These are phyloP conservation scores for Malus fusca DNA, from an alignment of 306 rosid genomes.

Conservation along the genomic window DNA sequence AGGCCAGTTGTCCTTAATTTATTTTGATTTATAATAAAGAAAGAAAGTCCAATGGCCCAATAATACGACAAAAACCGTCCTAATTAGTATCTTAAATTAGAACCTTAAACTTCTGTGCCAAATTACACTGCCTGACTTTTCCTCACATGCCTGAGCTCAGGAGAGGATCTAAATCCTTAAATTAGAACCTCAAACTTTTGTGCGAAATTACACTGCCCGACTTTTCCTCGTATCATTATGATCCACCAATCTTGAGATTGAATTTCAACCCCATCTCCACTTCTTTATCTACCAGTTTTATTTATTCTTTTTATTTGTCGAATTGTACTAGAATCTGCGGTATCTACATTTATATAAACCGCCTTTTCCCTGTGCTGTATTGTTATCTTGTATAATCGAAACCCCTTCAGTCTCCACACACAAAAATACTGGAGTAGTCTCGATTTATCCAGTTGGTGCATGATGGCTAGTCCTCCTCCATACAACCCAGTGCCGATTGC, in stretches of 20 bases:
- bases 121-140: background rate
- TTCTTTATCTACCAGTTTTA: background rate
- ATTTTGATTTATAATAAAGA: no score
- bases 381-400: no score
- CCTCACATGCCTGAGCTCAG: no score
- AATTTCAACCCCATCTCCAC: background rate
- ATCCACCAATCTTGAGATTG: background rate
- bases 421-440: no score
- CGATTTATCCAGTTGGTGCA: no score
- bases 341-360: no score
- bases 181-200: background rate
- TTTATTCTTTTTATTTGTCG: background rate
- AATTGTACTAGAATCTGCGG: no score
- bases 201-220: background rate
- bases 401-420: no score
- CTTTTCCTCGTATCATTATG: background rate
- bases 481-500: conserved; percentile 24
- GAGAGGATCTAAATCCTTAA: no score
- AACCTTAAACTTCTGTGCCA: background rate
- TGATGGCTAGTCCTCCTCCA: conserved; percentile 25
- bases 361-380: no score
- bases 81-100: background rate
- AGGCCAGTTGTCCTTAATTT: background rate
- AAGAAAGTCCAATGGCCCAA: background rate
- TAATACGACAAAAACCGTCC: background rate